A percentile compares a stretch with the other conserved stretches of the same genome.
phyloP scores from a whole-genome alignment of 2,329 filamentous ascomycete species.

The Nothomitra cinnamomea region DNA sequence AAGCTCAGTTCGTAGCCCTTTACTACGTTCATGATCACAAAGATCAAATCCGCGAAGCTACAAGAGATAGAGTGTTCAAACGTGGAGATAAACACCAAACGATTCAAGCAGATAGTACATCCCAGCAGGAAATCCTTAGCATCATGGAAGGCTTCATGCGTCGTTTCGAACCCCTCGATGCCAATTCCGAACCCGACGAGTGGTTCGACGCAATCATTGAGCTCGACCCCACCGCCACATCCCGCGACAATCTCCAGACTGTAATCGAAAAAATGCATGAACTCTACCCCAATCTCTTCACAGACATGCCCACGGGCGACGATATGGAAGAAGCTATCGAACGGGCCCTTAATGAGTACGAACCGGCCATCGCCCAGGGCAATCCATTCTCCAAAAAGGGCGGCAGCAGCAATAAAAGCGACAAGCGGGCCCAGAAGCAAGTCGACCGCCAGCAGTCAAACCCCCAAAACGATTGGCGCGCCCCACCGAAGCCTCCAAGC shows the following conservation, averaged over 20 bases:
- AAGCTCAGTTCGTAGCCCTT: slow-evolving; percentile 62
- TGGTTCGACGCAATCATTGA: slow-evolving; percentile 74
- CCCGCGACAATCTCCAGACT: slow-evolving; percentile 70
- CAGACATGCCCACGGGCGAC: slow-evolving; percentile 49
- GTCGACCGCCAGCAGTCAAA: slow-evolving; percentile 17
- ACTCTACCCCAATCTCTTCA: slow-evolving; percentile 62
- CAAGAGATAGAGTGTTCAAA: slow-evolving; percentile 59
- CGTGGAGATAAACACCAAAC: slow-evolving; percentile 97
- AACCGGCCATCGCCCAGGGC: slow-evolving; percentile 57
- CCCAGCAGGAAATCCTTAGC: slow-evolving; percentile 54
- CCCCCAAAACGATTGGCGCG: slow-evolving; percentile 17
- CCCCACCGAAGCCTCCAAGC: slow-evolving; percentile 25
- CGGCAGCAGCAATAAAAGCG: slow-evolving; percentile 23
- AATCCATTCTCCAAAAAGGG: slow-evolving; percentile 31
- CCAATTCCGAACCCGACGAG: slow-evolving; percentile 51
- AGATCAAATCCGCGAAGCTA: slow-evolving; percentile 55
- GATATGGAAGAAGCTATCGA: slow-evolving; percentile 69
- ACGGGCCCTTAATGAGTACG: slow-evolving; percentile 58
- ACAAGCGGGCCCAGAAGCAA: slow-evolving; percentile 13
- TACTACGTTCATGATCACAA: slow-evolving; percentile 63
- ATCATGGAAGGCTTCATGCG: slow-evolving; percentile 93
- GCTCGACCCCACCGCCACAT: slow-evolving; percentile 60
- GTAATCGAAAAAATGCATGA: slow-evolving; percentile 54
- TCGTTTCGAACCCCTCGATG: slow-evolving; percentile 65
- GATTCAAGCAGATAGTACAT: slow-evolving; percentile 67